Evolutionary conservation across 306 rosid species (phyloP).

Genomic region (Rosa rugosa): DNA sequence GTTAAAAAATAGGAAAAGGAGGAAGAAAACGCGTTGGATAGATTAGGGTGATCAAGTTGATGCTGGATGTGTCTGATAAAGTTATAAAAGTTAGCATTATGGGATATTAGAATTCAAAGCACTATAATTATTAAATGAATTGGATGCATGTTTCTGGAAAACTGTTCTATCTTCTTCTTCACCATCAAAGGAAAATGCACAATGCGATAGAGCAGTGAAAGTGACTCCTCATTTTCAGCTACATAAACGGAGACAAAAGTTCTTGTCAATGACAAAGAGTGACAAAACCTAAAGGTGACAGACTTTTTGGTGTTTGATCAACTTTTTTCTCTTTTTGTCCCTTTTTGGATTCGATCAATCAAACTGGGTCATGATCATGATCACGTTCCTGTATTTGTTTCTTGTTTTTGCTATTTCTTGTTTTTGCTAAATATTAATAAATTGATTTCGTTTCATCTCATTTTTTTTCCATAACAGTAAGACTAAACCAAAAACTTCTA

Average conservation of each 20-base stretch:
- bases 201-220: not conserved
- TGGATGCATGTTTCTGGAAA: not conserved
- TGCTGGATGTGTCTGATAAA: constrained; percentile 34
- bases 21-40: not conserved
- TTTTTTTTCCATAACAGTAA: no score
- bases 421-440: not conserved
- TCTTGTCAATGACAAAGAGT: constrained; percentile 29
- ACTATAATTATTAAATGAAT: constrained; percentile 28
- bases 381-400: not conserved
- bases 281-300: constrained; percentile 31
- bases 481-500: no score
- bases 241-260: constrained; percentile 35
- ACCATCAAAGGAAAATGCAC: not conserved
- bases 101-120: constrained; percentile 39
- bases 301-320: constrained; percentile 34
- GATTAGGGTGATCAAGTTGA: constrained; percentile 7
- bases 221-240: constrained; percentile 10
- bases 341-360: constrained; percentile 34
- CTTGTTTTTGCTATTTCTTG: not conserved
- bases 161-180: not conserved
- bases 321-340: constrained; percentile 12
- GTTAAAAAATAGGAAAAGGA: not conserved
- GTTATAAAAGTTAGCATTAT: constrained; percentile 14
- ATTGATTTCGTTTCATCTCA: not conserved
- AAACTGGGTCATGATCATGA: constrained; percentile 21